Evolutionary conservation across 1,139 yeast genomes (phyloP).

Genomic region (Yamadazyma atmosphaerica): DNA sequence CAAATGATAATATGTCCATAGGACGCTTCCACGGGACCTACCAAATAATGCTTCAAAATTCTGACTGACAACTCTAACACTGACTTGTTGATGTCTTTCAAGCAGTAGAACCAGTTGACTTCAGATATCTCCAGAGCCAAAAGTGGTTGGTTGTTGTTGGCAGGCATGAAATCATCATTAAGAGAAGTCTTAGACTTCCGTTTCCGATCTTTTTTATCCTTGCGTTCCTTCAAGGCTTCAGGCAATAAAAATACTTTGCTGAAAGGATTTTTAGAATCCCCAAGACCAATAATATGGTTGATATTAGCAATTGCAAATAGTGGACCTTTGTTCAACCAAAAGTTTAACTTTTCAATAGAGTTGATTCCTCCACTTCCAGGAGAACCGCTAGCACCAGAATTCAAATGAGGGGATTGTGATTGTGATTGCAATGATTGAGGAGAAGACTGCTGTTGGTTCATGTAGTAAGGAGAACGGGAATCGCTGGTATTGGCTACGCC

Average conservation of each 20-base stretch:
- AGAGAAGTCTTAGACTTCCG: conserved; percentile 42
- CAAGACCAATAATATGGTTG: conserved; percentile 73
- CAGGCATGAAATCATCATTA: conserved; percentile 12
- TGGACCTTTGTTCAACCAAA: conserved; percentile 76
- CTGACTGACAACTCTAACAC: conserved; percentile 66
- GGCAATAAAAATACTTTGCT: conserved; percentile 71
- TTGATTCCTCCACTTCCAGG: conserved; percentile 22
- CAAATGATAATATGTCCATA: conserved; percentile 71
- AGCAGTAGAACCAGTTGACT: conserved; percentile 60
- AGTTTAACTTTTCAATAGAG: conserved; percentile 59
- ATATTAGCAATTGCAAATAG: conserved; percentile 75
- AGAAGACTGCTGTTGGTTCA: conserved; percentile 22
- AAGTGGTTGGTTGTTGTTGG: conserved; percentile 30
- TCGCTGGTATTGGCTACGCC: conserved; percentile 29
- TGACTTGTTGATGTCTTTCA: conserved; percentile 59
- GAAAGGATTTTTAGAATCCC: conserved; percentile 72
- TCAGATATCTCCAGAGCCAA: conserved; percentile 45
- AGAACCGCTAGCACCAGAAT: not conserved
- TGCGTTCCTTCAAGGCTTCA: conserved; percentile 68
- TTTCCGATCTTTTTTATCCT: conserved; percentile 68
- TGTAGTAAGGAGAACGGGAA: conserved; percentile 35
- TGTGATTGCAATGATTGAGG: conserved; percentile 6
- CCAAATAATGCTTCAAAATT: conserved; percentile 61
- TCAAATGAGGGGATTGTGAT: not conserved
- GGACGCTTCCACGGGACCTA: conserved; percentile 71